A percentile compares a stretch with the other conserved stretches of the same genome.
phyloP scores from a whole-genome alignment of 495 filamentous ascomycete species.

The Trichoderma gamsii region DNA sequence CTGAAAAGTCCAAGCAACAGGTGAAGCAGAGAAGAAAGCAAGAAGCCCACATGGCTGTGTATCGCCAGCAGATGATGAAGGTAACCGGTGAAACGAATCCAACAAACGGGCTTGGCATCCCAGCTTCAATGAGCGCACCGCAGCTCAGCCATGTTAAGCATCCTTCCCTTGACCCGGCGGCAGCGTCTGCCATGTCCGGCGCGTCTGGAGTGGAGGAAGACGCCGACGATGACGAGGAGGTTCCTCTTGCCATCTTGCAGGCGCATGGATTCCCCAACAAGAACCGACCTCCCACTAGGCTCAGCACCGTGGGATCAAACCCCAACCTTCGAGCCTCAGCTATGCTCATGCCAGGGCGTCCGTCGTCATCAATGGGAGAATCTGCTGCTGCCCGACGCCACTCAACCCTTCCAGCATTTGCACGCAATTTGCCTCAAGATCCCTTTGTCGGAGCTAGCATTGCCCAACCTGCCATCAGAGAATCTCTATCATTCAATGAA shows the following conservation, averaged over 20 bases:
- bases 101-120: constrained; percentile 35
- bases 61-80: constrained; percentile 96
- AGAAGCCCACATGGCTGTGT: constrained; percentile 83
- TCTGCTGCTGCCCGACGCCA: constrained; percentile 17
- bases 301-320: constrained; percentile 59
- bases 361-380: constrained; percentile 28
- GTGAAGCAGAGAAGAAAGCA: constrained; percentile 79
- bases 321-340: constrained; percentile 51
- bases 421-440: constrained; percentile 77
- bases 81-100: constrained; percentile 66
- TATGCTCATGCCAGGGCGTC: constrained; percentile 27
- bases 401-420: constrained; percentile 71
- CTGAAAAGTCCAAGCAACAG: constrained; percentile 64
- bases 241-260: constrained; percentile 80
- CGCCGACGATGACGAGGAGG: constrained; percentile 77
- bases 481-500: constrained; percentile 62
- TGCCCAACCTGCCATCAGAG: constrained; percentile 65
- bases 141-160: constrained; percentile 34
- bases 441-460: constrained; percentile 82
- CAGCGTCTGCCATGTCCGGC: constrained; percentile 19
- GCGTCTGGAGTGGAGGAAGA: constrained; percentile 39
- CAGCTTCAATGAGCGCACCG: constrained; percentile 51
- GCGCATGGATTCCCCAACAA: constrained; percentile 90
- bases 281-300: constrained; percentile 68
- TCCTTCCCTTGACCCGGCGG: constrained; percentile 16